These are phyloP conservation scores for Atkinsonella hypoxylon DNA, from an alignment of 2,329 filamentous ascomycete genomes.

Conservation along the genomic window DNA sequence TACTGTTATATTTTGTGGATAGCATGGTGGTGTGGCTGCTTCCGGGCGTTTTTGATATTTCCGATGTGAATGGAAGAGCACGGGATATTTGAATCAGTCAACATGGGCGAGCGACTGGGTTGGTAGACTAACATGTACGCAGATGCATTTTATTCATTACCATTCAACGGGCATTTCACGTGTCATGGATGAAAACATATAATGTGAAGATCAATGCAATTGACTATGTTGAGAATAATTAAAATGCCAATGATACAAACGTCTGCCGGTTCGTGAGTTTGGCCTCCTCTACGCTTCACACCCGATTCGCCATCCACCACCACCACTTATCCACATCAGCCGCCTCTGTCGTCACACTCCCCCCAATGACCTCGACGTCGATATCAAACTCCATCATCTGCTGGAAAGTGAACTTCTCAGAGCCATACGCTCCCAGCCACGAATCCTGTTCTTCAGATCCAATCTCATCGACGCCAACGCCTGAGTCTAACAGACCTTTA, in stretches of 20 bases:
- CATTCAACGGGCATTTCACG: too few relatives aligned
- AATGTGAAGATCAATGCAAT: conserved; percentile 6
- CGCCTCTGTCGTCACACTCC: conserved; percentile 54
- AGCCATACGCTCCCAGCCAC: conserved; percentile 73
- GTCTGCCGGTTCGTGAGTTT: too few relatives aligned
- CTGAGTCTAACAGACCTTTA: conserved; percentile 73
- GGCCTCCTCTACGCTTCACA: conserved; percentile 29
- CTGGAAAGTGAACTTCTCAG: conserved; percentile 64
- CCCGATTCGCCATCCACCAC: conserved; percentile 71
- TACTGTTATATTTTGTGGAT: neutral
- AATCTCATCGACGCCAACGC: conserved; percentile 53
- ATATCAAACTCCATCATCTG: conserved; percentile 78
- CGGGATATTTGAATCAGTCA: conserved; percentile 6
- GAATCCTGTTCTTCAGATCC: conserved; percentile 62
- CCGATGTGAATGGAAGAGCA: conserved; percentile 3
- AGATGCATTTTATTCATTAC: conserved; percentile 7
- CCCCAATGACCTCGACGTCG: conserved; percentile 63
- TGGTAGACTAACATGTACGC: conserved; percentile 32
- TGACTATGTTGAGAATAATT: conserved; percentile 3
- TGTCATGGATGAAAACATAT: conserved; percentile 2
- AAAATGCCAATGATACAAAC: too few relatives aligned
- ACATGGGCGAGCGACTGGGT: conserved; percentile 5
- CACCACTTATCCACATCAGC: conserved; percentile 77
- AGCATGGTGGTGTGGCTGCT: neutral
- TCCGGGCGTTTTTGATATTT: neutral